Evolutionary conservation across 75 land plant species (phyloP), one percentile per base, ranked within the genome.

Genomic region (Pinus taeda): DNA sequence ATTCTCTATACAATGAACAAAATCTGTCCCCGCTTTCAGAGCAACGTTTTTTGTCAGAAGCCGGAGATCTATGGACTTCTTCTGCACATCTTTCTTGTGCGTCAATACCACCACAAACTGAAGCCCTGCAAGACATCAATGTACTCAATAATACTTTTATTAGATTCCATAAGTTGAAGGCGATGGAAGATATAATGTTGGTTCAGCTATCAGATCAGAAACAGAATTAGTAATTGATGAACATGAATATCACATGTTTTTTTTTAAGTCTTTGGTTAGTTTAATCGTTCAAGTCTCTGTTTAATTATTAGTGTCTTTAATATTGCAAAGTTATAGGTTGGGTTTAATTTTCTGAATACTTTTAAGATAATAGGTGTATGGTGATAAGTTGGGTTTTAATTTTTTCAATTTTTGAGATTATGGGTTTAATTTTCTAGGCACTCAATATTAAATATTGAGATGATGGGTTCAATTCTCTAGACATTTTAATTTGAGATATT

Each of bases 1-100:
- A 56, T 73, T 73, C 5, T 73, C 74, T 26, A 73, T 26, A 49
- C 74, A 73, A 0, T 73, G 4, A 14, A 73, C 74, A 53, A 4
- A 55, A 55, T 73, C 74, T 15, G 30, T 73, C 14, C 58, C 74
- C 2, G 29, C 36, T 49, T 9, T 53, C 17, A 15, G 30, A 14
- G 74, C 59, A 22, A 73, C 59, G 4, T 22, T 17, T 29, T 33
- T 73, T 11, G 15, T 73, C 13, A 55, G 74, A 15, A 42, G n/a
- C 36, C 24, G 37, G 13, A 69, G 53, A 9, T 39, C 36, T 57
- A 73, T 26, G 14, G 58, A 21, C 62, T 5, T n/a, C 17, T 4
- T 73, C 37, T 22, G 15, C 22, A 14, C 17, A 4, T 55, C 36
- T 29, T 56, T 73, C 74, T 73, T 73, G 74, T 73, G 37, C 13